Evolutionary conservation across 108 stramenopile genomes (phyloP).

Genomic region (Mediolabrus comicus): DNA sequence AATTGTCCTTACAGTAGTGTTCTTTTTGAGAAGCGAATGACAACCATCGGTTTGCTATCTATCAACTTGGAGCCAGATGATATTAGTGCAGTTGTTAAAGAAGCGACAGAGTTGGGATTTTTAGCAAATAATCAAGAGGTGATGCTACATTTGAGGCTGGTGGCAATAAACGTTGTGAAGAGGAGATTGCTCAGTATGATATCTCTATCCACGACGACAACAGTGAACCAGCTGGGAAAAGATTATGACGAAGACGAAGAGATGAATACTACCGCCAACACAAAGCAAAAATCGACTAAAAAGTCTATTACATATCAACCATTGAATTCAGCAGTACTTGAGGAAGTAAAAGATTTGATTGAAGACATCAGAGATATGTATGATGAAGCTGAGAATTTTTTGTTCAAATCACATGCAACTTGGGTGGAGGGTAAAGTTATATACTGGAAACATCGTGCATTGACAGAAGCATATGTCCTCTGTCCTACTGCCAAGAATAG

Average conservation of each 20-base stretch:
- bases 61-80: slow-evolving; percentile 71
- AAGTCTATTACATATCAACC: slow-evolving; percentile 12
- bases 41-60: slow-evolving; percentile 40
- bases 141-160: slow-evolving; percentile 43
- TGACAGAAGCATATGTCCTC: slow-evolving; percentile 57
- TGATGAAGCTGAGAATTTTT: slow-evolving; percentile 61
- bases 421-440: slow-evolving; percentile 58
- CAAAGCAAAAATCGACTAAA: slow-evolving; percentile 25
- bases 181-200: slow-evolving; percentile 31
- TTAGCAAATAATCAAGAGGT: slow-evolving; percentile 35
- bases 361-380: slow-evolving; percentile 80
- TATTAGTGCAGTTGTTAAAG: slow-evolving; percentile 56
- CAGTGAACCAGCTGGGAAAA: slow-evolving; percentile 9
- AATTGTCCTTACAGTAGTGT: slow-evolving; percentile 81
- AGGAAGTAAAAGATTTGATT: slow-evolving; percentile 73
- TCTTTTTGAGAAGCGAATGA: slow-evolving; percentile 53
- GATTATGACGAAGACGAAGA: slow-evolving; percentile 47
- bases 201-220: slow-evolving; percentile 16
- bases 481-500: slow-evolving; percentile 38
- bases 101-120: slow-evolving; percentile 65
- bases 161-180: slow-evolving; percentile 44
- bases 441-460: slow-evolving; percentile 60
- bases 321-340: slow-evolving; percentile 37
- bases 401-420: slow-evolving; percentile 48
- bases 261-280: slow-evolving; percentile 11